Base-by-base conservation (phyloP, 352 stramenopile genomes). In the Phytophthora citrophthora region DNA sequence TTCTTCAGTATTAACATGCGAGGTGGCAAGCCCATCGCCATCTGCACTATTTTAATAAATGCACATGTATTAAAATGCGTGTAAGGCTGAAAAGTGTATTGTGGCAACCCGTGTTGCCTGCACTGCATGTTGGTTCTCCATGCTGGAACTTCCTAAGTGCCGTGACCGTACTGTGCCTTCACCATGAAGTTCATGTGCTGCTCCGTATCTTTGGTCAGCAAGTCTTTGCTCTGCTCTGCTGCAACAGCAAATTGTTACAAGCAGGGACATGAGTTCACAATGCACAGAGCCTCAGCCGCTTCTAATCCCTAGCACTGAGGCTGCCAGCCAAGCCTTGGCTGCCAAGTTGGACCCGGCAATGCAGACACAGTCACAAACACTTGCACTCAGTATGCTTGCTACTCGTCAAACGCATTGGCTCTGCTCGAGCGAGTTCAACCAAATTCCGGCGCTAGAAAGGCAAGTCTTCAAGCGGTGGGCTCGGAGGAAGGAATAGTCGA, bases 201-300 rank as follows among this genome's bases (percentile, higher is more conserved):
- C 52, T 72, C 64, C 52, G 64, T 72, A 72, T 72, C 64, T 72
- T 46, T 31, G 40, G 16, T 16, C 43, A 36, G 50, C 48, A 57
- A 59, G 59, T 63, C 46, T 68, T 48, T 61, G 59, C 27, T 32
- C 27, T 32, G 27, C 27, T 32, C 27, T 32, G 27, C 27, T 50
- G 47, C 31, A 72, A 68, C 47, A 24, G 48, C 47, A 65, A 65
- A 48, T 59, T 65, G 57, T 53, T 65, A 53, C 45, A 68, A 72
- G 45, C 51, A 72, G 64, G 51, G 64, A 72, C 64, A 72, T 60
- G 58, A 61, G 48, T 38, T 60, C 29, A 43, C 63, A 57, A 40
- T 41, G 47, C 51, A 20, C 29, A 41, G 34, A 41, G 34, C 34
- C 34, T 41, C 34, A 41, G 18, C 62, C 48, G 29, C 36, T 39